These are phyloP conservation scores for Yamadazyma dendronema DNA, from an alignment of 1,139 yeast genomes.

Conservation along the genomic window DNA sequence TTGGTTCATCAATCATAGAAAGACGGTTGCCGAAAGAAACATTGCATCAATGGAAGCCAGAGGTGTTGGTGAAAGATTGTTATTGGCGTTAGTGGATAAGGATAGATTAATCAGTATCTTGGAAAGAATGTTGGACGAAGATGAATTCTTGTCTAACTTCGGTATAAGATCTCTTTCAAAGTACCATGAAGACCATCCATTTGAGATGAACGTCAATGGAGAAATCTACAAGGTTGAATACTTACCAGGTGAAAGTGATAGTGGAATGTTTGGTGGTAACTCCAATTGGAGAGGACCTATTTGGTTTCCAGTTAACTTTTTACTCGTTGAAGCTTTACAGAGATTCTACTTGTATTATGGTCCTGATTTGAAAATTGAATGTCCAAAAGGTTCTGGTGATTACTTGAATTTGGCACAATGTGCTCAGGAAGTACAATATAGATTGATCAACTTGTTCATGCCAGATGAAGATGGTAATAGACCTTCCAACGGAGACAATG, in stretches of 20 bases:
- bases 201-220: conserved; percentile 83
- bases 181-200: conserved; percentile 84
- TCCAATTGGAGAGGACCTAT: conserved; percentile 99
- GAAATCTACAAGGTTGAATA: conserved; percentile 71
- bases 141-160: conserved; percentile 80
- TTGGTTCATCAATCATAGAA: conserved; percentile 80
- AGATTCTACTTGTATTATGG: conserved; percentile 91
- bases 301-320: conserved; percentile 94
- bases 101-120: conserved; percentile 78
- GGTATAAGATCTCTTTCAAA: conserved; percentile 91
- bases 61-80: conserved; percentile 84
- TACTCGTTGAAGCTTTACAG: conserved; percentile 85
- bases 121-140: conserved; percentile 81
- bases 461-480: conserved; percentile 72
- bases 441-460: conserved; percentile 76
- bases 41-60: conserved; percentile 84
- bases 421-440: conserved; percentile 88
- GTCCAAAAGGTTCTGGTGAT: conserved; percentile 87
- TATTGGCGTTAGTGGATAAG: conserved; percentile 78
- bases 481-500: conserved; percentile 76
- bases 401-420: conserved; percentile 83
- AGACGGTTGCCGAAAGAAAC: conserved; percentile 75
- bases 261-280: conserved; percentile 96
- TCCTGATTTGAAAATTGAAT: conserved; percentile 79
- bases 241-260: conserved; percentile 90